These are phyloP conservation scores for Epicoccum nigrum DNA, from an alignment of 2,329 filamentous ascomycete species.

Conservation along the genomic window DNA sequence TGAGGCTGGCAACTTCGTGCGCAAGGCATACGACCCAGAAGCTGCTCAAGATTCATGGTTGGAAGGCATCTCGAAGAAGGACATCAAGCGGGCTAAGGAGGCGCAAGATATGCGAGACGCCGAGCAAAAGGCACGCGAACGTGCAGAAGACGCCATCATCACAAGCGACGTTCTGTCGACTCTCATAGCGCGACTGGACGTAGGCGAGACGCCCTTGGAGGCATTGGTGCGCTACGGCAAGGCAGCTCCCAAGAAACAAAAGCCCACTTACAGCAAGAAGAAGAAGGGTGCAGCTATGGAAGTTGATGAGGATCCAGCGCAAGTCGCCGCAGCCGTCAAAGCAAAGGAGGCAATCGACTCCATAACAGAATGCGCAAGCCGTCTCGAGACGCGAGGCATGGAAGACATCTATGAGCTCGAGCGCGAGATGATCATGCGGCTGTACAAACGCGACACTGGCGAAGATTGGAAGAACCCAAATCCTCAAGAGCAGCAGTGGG, in stretches of 20 bases:
- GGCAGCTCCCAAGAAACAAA: conserved; percentile 55
- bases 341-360: conserved; percentile 77
- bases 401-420: conserved; percentile 92
- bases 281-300: conserved; percentile 68
- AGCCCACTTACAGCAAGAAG: conserved; percentile 54
- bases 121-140: conserved; percentile 72
- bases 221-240: conserved; percentile 82
- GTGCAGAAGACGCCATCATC: conserved; percentile 75
- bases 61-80: conserved; percentile 89
- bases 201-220: conserved; percentile 85
- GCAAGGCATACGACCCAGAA: conserved; percentile 87
- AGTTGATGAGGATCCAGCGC: conserved; percentile 63
- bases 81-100: conserved; percentile 85
- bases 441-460: conserved; percentile 83
- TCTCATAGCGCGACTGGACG: conserved; percentile 75
- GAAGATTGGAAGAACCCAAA: conserved; percentile 76
- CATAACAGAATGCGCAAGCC: conserved; percentile 89
- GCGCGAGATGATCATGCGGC: conserved; percentile 79
- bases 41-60: conserved; percentile 92
- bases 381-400: conserved; percentile 80
- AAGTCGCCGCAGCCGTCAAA: conserved; percentile 71
- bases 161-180: conserved; percentile 74
- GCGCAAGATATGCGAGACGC: conserved; percentile 85
- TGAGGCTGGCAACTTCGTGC: conserved; percentile 86
- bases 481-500: conserved; percentile 67